A percentile compares a stretch with the other conserved stretches of the same genome.
These are phyloP conservation scores for Ascochyta lentis DNA, from an alignment of 2,329 filamentous ascomycete genomes.

Conservation along the genomic window DNA sequence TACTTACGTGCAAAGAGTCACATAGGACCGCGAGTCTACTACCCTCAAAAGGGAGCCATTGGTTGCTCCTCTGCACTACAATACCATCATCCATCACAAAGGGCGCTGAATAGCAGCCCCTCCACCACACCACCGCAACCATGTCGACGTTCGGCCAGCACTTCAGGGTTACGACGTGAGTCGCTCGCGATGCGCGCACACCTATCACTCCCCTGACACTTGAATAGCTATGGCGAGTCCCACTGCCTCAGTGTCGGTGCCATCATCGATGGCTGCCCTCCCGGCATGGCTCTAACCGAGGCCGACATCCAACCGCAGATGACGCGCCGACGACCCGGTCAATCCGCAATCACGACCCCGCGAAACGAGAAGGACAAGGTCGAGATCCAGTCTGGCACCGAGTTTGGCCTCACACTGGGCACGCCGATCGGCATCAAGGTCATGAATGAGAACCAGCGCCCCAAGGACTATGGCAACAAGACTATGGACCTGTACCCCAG, in stretches of 20 bases:
- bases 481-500: constrained; percentile 93
- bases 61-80: background rate
- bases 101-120: constrained; percentile 10
- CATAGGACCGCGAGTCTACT: background rate
- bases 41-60: constrained; percentile 3
- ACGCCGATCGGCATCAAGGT: constrained; percentile 90
- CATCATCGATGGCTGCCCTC: constrained; percentile 92
- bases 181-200: constrained; percentile 19
- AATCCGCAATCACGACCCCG: constrained; percentile 88
- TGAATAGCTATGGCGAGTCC: constrained; percentile 75
- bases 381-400: constrained; percentile 90
- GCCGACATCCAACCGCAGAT: constrained; percentile 93
- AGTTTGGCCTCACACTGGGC: constrained; percentile 87
- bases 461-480: constrained; percentile 85
- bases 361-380: constrained; percentile 92
- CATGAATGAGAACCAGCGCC: constrained; percentile 89
- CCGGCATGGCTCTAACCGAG: constrained; percentile 84
- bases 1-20: constrained; percentile 1
- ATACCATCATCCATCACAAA: constrained; percentile 1
- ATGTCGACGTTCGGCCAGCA: constrained; percentile 81
- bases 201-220: constrained; percentile 18
- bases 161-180: constrained; percentile 83
- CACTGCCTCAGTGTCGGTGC: constrained; percentile 93
- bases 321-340: constrained; percentile 86
- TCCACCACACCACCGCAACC: constrained; percentile 16